A percentile compares a stretch with the other conserved stretches of the same genome.
Conservation (phyloP, 352 stramenopile genomes). For the Pythium angustatum region DNA sequence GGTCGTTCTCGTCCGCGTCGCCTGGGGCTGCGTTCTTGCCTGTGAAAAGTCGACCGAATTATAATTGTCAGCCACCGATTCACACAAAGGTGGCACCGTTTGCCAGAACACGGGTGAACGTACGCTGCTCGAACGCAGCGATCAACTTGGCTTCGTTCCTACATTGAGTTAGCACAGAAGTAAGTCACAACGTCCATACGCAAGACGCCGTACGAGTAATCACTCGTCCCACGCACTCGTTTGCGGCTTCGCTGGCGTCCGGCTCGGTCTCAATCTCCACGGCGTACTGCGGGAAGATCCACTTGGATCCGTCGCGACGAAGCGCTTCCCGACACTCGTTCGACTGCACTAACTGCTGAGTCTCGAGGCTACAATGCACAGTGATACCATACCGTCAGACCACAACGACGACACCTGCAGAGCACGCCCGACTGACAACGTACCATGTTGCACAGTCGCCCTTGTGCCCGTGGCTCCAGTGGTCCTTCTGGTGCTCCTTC, state of each 20-base stretch:
- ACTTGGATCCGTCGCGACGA: conserved; percentile 59
- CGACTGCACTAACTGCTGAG: conserved; percentile 44
- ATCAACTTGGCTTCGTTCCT: conserved; percentile 72
- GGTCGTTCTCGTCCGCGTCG: conserved; percentile 37
- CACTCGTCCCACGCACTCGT: conserved; percentile 48
- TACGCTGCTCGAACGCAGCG: conserved; percentile 66
- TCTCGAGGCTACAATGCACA: conserved; percentile 33
- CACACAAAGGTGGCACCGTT: background rate
- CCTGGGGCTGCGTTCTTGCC: conserved; percentile 11
- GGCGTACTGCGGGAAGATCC: conserved; percentile 72
- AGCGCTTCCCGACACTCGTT: conserved; percentile 34
- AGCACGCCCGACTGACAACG: background rate
- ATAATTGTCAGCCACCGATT: background rate
- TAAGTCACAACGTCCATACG: background rate
- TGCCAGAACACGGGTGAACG: conserved; percentile 9
- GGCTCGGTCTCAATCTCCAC: conserved; percentile 83
- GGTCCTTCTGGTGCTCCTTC: conserved; percentile 78
- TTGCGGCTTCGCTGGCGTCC: conserved; percentile 53
- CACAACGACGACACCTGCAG: background rate
- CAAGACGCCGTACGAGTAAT: too few species aligned
- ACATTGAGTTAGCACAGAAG: conserved; percentile 4
- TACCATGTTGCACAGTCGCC: conserved; percentile 59
- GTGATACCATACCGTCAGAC: conserved; percentile 37
- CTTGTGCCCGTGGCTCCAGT: conserved; percentile 78
- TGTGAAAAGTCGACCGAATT: background rate